phyloP scores from a whole-genome alignment of 208 protist species.

The Acanthamoeba lenticulata region DNA sequence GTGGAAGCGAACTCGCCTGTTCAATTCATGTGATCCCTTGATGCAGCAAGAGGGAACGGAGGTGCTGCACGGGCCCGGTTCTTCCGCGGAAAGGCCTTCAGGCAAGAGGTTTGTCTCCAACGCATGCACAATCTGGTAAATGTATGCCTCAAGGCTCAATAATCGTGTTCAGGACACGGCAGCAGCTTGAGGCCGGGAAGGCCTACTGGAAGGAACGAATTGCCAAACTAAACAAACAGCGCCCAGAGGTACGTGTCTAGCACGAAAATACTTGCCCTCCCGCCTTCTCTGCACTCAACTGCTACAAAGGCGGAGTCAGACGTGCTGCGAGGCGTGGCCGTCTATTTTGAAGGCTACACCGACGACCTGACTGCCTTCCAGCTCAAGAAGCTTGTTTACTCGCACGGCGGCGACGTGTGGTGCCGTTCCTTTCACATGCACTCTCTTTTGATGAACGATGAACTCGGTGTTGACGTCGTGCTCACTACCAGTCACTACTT shows the following conservation, averaged over 20 bases:
- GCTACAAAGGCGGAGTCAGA: not conserved
- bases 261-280: not conserved
- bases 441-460: not conserved
- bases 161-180: slow-evolving; percentile 1
- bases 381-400: slow-evolving; percentile 57
- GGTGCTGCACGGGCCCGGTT: not conserved
- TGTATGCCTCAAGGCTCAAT: too few relatives aligned
- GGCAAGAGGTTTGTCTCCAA: not conserved
- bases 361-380: slow-evolving; percentile 42
- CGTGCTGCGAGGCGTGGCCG: slow-evolving; percentile 24
- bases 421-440: not conserved
- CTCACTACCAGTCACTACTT: slow-evolving; percentile 62
- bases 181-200: not conserved
- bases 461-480: not conserved
- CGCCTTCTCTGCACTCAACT: not conserved
- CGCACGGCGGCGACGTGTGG: slow-evolving; percentile 48
- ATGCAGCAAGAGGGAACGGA: not conserved
- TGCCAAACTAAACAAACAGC: slow-evolving; percentile 31
- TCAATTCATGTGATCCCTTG: not conserved
- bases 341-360: slow-evolving; percentile 67
- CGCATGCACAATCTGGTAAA: too few relatives aligned
- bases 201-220: slow-evolving; percentile 24
- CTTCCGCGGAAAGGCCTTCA: not conserved
- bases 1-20: not conserved
- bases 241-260: not conserved